A percentile compares a stretch with the other conserved stretches of the same genome.
phyloP scores from a whole-genome alignment of 805 yeast species.

The Teunomyces barrocoloradensis region DNA sequence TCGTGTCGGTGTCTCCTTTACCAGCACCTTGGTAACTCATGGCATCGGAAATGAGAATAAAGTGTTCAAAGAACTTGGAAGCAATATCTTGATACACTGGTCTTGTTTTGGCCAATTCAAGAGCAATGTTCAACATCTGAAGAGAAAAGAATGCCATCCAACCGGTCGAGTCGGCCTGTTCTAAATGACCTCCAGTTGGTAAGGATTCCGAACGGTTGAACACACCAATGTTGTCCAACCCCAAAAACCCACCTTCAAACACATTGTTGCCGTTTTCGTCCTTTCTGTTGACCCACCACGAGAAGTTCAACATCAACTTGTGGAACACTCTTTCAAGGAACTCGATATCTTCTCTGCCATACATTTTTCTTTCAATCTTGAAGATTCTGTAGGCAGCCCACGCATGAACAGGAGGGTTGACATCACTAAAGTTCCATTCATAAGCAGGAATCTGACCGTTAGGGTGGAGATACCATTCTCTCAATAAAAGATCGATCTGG shows the following conservation, averaged over 20 bases:
- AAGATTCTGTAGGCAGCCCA: slow-evolving; percentile 90
- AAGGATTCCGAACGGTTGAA: slow-evolving; percentile 90
- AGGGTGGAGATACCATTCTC: slow-evolving; percentile 98
- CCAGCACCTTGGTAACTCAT: slow-evolving; percentile 65
- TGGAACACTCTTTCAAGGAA: slow-evolving; percentile 93
- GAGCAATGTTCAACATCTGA: slow-evolving; percentile 88
- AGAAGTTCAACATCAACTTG: slow-evolving; percentile 80
- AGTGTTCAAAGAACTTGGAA: slow-evolving; percentile 91
- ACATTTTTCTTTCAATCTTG: slow-evolving; percentile 82
- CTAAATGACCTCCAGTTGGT: slow-evolving; percentile 87
- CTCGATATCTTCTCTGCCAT: slow-evolving; percentile 74
- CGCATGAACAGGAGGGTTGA: slow-evolving; percentile 97
- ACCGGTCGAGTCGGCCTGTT: slow-evolving; percentile 95
- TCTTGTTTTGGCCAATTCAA: slow-evolving; percentile 82
- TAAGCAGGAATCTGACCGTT: slow-evolving; percentile 97
- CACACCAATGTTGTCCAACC: slow-evolving; percentile 88
- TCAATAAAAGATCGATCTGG: slow-evolving; percentile 78
- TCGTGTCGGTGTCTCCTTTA: slow-evolving; percentile 37
- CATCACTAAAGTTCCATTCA: slow-evolving; percentile 94
- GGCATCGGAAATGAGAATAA: slow-evolving; percentile 87
- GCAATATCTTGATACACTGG: slow-evolving; percentile 92
- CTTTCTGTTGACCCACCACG: slow-evolving; percentile 97
- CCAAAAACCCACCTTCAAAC: slow-evolving; percentile 92
- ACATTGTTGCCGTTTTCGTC: slow-evolving; percentile 84
- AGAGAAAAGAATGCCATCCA: slow-evolving; percentile 95